phyloP scores from a whole-genome alignment of 1,139 yeast genomes.

The Yamadazyma epiphylla region DNA sequence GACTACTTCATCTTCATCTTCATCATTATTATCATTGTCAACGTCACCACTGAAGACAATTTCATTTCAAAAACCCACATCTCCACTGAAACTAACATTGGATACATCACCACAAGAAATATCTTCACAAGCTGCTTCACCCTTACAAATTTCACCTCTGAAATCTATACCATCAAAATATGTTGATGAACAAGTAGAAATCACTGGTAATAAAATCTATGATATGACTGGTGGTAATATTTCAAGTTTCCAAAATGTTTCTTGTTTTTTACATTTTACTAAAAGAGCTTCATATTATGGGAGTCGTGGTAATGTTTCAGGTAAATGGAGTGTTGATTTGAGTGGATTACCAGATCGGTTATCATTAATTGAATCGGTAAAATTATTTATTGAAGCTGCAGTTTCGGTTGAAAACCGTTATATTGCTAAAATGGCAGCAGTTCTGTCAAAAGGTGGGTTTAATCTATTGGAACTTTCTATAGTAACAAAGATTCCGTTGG shows the following conservation, averaged over 20 bases:
- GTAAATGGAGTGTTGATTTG: constrained; percentile 11
- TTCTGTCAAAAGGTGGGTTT: constrained; percentile 40
- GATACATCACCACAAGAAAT: neutral
- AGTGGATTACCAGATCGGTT: constrained; percentile 4
- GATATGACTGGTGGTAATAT: constrained; percentile 14
- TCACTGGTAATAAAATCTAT: constrained; percentile 3
- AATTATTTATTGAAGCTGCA: neutral
- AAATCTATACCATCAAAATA: constrained; percentile 1
- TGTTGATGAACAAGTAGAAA: constrained; percentile 6
- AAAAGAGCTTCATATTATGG: constrained; percentile 9
- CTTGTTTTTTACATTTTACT: constrained; percentile 6
- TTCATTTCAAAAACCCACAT: too few relatives aligned
- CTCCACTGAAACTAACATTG: too few relatives aligned
- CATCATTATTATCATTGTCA: neutral
- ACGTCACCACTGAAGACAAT: too few relatives aligned
- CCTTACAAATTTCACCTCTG: too few relatives aligned
- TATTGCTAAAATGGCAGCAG: constrained; percentile 41
- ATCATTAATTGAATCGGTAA: neutral
- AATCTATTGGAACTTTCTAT: constrained; percentile 40
- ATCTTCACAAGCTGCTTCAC: too few relatives aligned
- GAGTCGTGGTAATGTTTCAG: constrained; percentile 6
- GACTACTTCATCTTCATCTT: neutral
- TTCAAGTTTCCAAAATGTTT: constrained; percentile 12
- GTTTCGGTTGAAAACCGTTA: constrained; percentile 16
- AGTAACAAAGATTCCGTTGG: constrained; percentile 32